Percentiles rank a stretch among this genome's conserved stretches.
These are phyloP conservation scores for Cystofilobasidium ferigula DNA, from an alignment of 768 basidiomycete genomes.

Conservation along the genomic window DNA sequence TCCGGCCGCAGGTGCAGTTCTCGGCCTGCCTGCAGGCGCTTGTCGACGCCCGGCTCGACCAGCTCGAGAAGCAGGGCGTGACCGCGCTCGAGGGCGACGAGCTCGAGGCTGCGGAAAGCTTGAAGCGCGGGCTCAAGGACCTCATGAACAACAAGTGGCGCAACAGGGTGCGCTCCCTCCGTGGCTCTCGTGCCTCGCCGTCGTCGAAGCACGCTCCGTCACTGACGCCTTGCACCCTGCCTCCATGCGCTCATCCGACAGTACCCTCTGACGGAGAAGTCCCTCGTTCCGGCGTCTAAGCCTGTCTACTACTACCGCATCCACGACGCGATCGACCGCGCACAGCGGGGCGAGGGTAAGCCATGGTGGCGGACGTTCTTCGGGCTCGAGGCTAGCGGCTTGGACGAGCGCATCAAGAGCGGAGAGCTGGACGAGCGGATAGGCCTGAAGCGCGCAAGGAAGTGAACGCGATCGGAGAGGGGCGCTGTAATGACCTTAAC, in stretches of 20 bases:
- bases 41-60: conserved; percentile 2
- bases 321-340: conserved; percentile 11
- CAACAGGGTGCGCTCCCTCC: background rate
- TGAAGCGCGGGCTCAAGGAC: background rate
- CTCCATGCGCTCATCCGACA: background rate
- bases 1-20: conserved; percentile 3
- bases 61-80: background rate
- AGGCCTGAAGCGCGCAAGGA: background rate
- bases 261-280: conserved; percentile 15
- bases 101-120: background rate
- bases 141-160: background rate
- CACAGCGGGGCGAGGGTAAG: conserved; percentile 7
- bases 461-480: background rate
- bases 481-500: no score
- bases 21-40: background rate
- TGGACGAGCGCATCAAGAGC: conserved; percentile 15
- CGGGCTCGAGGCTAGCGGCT: conserved; percentile 16
- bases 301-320: conserved; percentile 19
- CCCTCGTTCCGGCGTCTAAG: conserved; percentile 13
- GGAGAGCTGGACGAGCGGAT: conserved; percentile 14
- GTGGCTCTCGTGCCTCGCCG: background rate
- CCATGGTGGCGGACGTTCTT: conserved; percentile 25
- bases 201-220: background rate
- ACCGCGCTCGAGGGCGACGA: background rate
- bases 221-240: background rate